A percentile compares a stretch with the other conserved stretches of the same genome.
Conservation (phyloP, 2,329 filamentous ascomycete species). For the Geosmithia flava region DNA sequence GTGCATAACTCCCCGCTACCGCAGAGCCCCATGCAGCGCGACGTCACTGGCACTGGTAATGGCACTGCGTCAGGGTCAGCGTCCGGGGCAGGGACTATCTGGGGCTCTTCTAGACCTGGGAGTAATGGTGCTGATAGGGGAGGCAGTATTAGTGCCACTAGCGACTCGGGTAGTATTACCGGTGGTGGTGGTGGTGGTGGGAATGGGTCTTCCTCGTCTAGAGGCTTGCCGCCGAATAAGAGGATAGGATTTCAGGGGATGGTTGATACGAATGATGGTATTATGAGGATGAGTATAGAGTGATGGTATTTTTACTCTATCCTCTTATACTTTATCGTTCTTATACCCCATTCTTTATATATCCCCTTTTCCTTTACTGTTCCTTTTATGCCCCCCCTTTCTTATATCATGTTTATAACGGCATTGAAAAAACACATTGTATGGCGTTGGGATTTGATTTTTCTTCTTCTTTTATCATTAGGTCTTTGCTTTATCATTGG, state of each 20-base stretch:
- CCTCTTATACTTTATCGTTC: too few relatives aligned
- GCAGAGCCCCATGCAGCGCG: conserved; percentile 70
- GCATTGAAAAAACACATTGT: too few relatives aligned
- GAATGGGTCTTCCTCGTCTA: conserved; percentile 1
- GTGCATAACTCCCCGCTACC: conserved; percentile 81
- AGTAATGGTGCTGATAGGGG: conserved; percentile 44
- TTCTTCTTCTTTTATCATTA: not conserved
- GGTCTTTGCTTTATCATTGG: too few relatives aligned
- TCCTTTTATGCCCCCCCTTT: too few relatives aligned
- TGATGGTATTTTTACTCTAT: conserved; percentile 20
- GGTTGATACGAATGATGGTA: conserved; percentile 86
- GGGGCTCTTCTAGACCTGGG: conserved; percentile 59
- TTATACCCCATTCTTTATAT: too few relatives aligned
- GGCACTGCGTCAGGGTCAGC: too few relatives aligned
- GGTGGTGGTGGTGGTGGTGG: conserved; percentile 10
- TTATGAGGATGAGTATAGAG: conserved; percentile 97
- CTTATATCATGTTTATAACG: too few relatives aligned
- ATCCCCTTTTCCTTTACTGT: too few relatives aligned
- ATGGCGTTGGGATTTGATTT: not conserved
- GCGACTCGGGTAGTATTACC: conserved; percentile 30
- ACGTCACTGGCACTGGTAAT: too few relatives aligned
- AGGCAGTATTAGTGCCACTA: conserved; percentile 35
- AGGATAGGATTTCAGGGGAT: conserved; percentile 80
- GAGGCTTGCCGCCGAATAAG: conserved; percentile 21
- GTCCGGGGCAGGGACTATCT: too few relatives aligned